Percentiles rank a stretch among this genome's conserved stretches.
Evolutionary conservation across 306 rosid species (phyloP).

Genomic region (Gynostemma pentaphyllum): DNA sequence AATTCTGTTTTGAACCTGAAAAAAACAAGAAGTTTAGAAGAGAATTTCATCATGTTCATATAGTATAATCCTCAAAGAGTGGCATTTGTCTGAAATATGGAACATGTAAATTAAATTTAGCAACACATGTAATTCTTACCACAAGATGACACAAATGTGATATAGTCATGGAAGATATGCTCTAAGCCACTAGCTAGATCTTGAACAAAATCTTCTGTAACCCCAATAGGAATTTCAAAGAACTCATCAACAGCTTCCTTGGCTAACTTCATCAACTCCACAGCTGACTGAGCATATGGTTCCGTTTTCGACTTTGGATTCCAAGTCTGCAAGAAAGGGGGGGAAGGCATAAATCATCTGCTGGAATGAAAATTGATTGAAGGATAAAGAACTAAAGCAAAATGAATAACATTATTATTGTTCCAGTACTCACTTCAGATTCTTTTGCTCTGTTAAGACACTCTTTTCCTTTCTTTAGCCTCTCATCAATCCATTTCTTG

Average conservation of each 20-base stretch:
- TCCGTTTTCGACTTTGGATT: constrained; percentile 88
- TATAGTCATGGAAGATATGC: constrained; percentile 47
- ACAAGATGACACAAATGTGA: constrained; percentile 63
- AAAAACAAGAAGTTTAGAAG: not conserved
- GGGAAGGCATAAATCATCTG: not conserved
- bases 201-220: constrained; percentile 54
- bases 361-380: not conserved
- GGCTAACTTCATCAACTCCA: constrained; percentile 44
- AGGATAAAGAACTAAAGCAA: not conserved
- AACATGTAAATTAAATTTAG: not conserved
- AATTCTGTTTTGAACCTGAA: constrained; percentile 77
- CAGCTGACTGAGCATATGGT: constrained; percentile 65
- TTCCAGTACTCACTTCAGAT: constrained; percentile 53
- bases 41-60: not conserved
- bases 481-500: constrained; percentile 58
- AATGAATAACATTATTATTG: not conserved
- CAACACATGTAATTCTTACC: constrained; percentile 27
- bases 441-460: constrained; percentile 50
- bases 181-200: constrained; percentile 76
- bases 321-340: constrained; percentile 55
- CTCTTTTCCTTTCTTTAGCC: constrained; percentile 40
- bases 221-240: constrained; percentile 66
- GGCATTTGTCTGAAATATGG: not conserved
- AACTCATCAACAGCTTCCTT: constrained; percentile 49
- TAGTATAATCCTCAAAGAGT: no score